Evolutionary conservation across 139 green algal genomes (phyloP), one percentile per base, ranked within the genome.

Genomic region (Tetraselmis striata): DNA sequence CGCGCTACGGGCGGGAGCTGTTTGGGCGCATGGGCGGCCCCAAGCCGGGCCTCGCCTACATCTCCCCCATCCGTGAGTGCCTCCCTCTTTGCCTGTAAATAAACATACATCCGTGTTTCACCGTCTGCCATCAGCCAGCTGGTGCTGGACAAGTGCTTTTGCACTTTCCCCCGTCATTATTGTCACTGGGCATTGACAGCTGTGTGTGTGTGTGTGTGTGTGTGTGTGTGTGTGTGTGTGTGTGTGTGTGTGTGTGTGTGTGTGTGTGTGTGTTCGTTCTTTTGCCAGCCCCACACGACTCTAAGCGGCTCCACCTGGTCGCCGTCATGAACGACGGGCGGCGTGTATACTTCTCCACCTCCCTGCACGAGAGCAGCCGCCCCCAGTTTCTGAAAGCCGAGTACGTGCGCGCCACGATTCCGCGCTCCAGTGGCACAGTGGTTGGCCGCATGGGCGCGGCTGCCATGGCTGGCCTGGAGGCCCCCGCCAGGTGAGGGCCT

Each of bases 301-400:
- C 58, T 22, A 30, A 58, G 22, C 80, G 81, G 31, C 83, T 98
- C 30, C 94, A 97, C 67, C 87, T 98, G 26, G 81, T 98, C 77
- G 95, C 92, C 0, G 86, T 98, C 25, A 95, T 93, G 0, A 89
- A 92, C 18, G 94, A 98, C 78, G 95, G 95, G 18, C 84, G 93
- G 0, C 87, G 95, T 24, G 90, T 97, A 0, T 98, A 95, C 88
- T 94, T 97, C 83, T 89, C 88, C n/a, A 92, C 87, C n/a, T 31
- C 31, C 58, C 32, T 59, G 5, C 0, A 31, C 32, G 29, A 67
- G 11, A 67, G 18, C 45, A 18, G 45, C 11, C 45, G 45, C 11
- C 45, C 45, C 18, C 45, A 67, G 45, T 67, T 67, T 18, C 45
- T 67, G 11, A 67, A 67, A 18, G 45, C 45, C 5, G 45, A 67